phyloP scores from a whole-genome alignment of 2,329 filamentous ascomycete species.

The Fusarium foetens region DNA sequence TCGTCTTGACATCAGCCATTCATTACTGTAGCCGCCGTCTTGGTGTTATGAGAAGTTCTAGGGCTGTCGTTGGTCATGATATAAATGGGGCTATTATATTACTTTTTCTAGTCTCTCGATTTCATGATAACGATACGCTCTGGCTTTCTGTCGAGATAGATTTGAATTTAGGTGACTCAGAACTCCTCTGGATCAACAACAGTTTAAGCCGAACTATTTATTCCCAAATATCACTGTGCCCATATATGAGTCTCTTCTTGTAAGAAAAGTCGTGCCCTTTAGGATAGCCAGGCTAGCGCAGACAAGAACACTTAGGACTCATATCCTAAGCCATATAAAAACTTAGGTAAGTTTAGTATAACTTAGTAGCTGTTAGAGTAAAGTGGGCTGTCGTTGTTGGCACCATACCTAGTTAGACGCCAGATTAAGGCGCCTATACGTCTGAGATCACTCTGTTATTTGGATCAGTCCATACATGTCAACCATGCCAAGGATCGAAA shows the following conservation, averaged over 20 bases:
- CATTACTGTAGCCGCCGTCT: constrained; percentile 12
- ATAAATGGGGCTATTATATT: not conserved
- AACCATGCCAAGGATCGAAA: not conserved
- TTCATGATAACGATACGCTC: not conserved
- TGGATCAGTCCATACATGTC: not conserved
- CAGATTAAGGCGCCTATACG: not conserved
- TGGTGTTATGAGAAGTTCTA: not conserved
- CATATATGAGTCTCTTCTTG: not conserved
- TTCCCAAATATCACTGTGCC: not conserved
- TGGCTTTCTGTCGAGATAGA: not conserved
- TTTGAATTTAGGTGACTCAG: not conserved
- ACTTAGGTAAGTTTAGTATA: too few species aligned
- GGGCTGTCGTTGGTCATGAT: not conserved
- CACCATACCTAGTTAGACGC: not conserved
- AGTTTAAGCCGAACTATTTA: not conserved
- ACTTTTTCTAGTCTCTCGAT: not conserved
- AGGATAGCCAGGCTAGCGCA: not conserved
- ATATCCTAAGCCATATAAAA: not conserved
- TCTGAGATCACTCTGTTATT: not conserved
- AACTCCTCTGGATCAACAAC: not conserved
- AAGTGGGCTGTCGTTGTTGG: not conserved
- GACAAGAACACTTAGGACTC: not conserved
- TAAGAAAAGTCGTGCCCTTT: not conserved
- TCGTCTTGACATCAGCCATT: not conserved
- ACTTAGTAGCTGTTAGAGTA: not conserved